phyloP scores from a whole-genome alignment of 2,329 filamentous ascomycete genomes.

The Bipolaris oryzae region DNA sequence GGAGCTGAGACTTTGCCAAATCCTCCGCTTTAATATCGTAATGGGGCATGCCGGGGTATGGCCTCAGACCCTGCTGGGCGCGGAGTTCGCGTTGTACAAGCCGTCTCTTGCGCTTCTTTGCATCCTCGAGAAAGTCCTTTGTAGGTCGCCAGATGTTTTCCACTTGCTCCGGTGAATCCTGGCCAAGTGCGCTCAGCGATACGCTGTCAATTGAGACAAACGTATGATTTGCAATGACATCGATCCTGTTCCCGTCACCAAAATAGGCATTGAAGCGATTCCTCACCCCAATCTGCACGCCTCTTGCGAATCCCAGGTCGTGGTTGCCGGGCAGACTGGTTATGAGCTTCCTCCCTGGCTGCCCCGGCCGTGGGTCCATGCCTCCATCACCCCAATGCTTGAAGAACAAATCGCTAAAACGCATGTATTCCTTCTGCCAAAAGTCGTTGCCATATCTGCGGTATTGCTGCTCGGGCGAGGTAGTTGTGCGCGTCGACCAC shows the following conservation, averaged over 20 bases:
- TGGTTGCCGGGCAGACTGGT: slow-evolving; percentile 92
- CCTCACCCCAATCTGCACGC: slow-evolving; percentile 79
- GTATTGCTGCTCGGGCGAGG: slow-evolving; percentile 69
- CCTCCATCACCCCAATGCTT: slow-evolving; percentile 68
- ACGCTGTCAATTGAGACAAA: slow-evolving; percentile 91
- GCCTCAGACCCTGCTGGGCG: slow-evolving; percentile 65
- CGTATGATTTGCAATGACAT: slow-evolving; percentile 92
- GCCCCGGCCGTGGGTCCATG: slow-evolving; percentile 60
- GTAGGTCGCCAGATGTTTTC: slow-evolving; percentile 75
- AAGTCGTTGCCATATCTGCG: slow-evolving; percentile 78
- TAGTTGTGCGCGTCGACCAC: slow-evolving; percentile 72
- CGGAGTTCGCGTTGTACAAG: slow-evolving; percentile 72
- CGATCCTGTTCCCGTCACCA: slow-evolving; percentile 87
- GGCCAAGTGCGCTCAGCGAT: slow-evolving; percentile 77
- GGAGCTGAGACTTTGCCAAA: slow-evolving; percentile 38
- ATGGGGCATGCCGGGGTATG: slow-evolving; percentile 64
- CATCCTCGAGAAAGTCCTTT: slow-evolving; percentile 73
- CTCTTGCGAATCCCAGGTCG: slow-evolving; percentile 87
- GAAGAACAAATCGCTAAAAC: slow-evolving; percentile 87
- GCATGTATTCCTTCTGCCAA: slow-evolving; percentile 84
- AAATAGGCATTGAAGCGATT: slow-evolving; percentile 87
- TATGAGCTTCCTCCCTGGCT: slow-evolving; percentile 76
- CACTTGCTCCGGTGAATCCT: slow-evolving; percentile 57
- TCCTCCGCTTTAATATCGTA: slow-evolving; percentile 63
- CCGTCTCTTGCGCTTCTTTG: slow-evolving; percentile 69